Evolutionary conservation across 495 filamentous ascomycete genomes (phyloP), one percentile per base, ranked within the genome.

Genomic region (Aspergillus homomorphus): DNA sequence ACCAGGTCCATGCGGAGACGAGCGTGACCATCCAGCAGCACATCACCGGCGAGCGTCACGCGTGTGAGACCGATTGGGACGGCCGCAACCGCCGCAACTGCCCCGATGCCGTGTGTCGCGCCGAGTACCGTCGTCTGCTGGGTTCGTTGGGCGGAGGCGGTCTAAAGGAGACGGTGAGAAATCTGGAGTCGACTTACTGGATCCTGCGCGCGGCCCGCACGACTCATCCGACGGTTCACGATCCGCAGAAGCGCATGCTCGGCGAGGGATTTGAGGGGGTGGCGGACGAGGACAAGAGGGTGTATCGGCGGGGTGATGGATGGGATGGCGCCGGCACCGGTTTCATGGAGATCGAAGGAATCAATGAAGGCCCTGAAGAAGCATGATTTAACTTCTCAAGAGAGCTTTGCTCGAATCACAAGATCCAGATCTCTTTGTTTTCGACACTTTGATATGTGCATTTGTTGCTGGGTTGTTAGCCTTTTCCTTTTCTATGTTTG

Each of bases 161-260:
- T 23, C 66, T 58, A 46, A 15, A 53, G 15, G 53, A 61, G 28
- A 16, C 62, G 4, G 62, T 72, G 22, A 61, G 68, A 7, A 20
- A 45, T 4, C 51, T 73, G 26, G 78, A 81, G 58, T 48, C 51
- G 9, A 60, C 44, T 18, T 67, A 71, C 22, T 76, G 76, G 78
- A 62, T 80, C 15, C 64, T 81, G 19, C 67, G 78, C 1, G 73
- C 71, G 7, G 64, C 67, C 53, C 64, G 73, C 10, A 65, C 63
- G 51, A 77, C 74, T 7, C 78, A 79, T 56, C 72, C 77, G 1
- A 53, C 21, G 1, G 64, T 69, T 16, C 45, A 46, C 4, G 45
- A 54, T 20, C 62, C 69, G 46, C 24, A 51, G 12, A 66, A 53
- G n/a, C 68, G 78, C 0, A 73, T 65, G 45, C 28, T 48, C 3